phyloP scores from a whole-genome alignment of 2,329 filamentous ascomycete species.

The Botrytis tulipae region DNA sequence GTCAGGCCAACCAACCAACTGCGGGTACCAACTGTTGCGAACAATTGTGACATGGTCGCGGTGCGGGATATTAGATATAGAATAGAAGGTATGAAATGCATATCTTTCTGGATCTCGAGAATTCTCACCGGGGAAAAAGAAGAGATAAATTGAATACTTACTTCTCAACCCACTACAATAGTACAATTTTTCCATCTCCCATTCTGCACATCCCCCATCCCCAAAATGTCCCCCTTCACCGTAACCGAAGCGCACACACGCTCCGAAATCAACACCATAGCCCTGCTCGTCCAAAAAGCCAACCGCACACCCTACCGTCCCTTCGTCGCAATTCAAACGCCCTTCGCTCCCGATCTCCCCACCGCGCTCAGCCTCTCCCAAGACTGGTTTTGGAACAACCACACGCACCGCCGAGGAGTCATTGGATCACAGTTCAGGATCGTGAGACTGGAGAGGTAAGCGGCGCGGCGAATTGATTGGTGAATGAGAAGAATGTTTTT shows the following conservation, averaged over 20 bases:
- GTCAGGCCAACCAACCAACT: not conserved
- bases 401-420: not conserved
- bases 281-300: slow-evolving; percentile 3
- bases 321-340: not conserved
- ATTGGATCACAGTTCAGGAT: not conserved
- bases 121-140: not conserved
- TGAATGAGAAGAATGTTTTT: slow-evolving; percentile 7
- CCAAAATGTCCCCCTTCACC: not conserved
- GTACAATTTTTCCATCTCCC: not conserved
- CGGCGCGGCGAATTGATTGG: not conserved
- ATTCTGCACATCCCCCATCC: not conserved
- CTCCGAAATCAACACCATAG: not conserved
- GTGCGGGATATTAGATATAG: no score
- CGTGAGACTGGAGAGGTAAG: not conserved
- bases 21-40: not conserved
- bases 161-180: not conserved
- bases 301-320: slow-evolving; percentile 1
- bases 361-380: not conserved
- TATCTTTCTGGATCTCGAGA: not conserved
- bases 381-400: not conserved
- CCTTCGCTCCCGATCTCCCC: not conserved
- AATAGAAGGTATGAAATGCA: not conserved
- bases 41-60: not conserved
- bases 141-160: not conserved
- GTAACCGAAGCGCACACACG: not conserved